phyloP scores from a whole-genome alignment of 1,284 basidiomycete species.

The Athelia psychrophila region DNA sequence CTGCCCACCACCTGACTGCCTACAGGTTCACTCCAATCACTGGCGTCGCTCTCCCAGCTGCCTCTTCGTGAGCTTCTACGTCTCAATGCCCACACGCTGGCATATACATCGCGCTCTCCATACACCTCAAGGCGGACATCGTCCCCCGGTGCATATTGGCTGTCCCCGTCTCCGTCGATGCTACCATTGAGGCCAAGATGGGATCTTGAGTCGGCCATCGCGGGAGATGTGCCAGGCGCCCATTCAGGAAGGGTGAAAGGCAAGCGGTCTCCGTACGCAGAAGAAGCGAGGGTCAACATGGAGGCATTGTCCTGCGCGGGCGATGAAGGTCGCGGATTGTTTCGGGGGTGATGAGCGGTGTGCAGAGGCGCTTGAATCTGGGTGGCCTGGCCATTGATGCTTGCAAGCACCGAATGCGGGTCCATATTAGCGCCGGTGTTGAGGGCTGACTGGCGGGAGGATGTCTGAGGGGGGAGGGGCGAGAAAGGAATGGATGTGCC shows the following conservation, averaged over 20 bases:
- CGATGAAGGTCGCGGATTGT: constrained; percentile 91
- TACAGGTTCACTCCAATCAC: constrained; percentile 76
- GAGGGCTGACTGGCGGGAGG: constrained; percentile 45
- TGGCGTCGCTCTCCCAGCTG: constrained; percentile 82
- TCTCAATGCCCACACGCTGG: constrained; percentile 75
- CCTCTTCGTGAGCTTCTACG: constrained; percentile 78
- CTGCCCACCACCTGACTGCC: constrained; percentile 10
- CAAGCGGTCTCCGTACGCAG: constrained; percentile 65
- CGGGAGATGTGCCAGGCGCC: constrained; percentile 46
- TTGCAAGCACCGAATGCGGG: constrained; percentile 12
- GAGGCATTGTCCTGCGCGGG: constrained; percentile 92
- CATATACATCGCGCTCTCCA: constrained; percentile 63
- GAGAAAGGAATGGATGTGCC: constrained; percentile 65
- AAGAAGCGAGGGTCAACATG: constrained; percentile 88
- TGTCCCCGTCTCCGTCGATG: constrained; percentile 44
- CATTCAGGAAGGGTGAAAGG: constrained; percentile 34
- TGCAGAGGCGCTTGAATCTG: constrained; percentile 81
- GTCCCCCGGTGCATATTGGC: constrained; percentile 59
- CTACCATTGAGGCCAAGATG: constrained; percentile 47
- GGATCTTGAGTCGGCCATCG: constrained; percentile 64
- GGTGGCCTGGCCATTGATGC: constrained; percentile 21
- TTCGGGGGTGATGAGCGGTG: constrained; percentile 87
- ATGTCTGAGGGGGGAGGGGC: constrained; percentile 48
- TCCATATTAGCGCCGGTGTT: constrained; percentile 17
- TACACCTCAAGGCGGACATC: constrained; percentile 55